A percentile compares a stretch with the other conserved stretches of the same genome.
Evolutionary conservation across 257 asterid species (phyloP).

Genomic region (Schizonepeta tenuifolia): DNA sequence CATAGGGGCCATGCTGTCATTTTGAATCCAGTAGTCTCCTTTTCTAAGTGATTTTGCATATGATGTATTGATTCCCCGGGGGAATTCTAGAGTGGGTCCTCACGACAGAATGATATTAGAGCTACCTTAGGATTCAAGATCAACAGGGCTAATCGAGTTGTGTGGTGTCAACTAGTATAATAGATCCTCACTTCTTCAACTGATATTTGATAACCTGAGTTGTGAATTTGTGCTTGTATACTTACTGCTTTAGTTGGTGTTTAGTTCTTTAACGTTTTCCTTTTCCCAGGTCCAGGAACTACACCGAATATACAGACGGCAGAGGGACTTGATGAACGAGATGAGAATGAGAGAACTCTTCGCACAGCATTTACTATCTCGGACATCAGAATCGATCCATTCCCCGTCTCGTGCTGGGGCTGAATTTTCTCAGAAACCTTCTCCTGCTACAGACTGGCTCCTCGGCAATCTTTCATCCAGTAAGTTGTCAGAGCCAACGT

Average conservation of each 20-base stretch:
- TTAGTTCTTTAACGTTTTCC: conserved; percentile 7
- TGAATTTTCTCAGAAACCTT: conserved; percentile 40
- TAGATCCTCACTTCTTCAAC: not conserved
- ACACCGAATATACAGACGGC: conserved; percentile 68
- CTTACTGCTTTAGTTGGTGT: not conserved
- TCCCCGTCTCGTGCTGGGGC: conserved; percentile 34
- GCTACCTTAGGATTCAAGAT: not conserved
- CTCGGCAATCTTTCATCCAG: conserved; percentile 30
- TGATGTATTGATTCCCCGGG: not conserved
- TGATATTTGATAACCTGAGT: not conserved
- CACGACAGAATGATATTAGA: not conserved
- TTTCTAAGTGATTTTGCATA: not conserved
- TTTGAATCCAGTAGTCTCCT: not conserved
- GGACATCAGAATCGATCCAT: conserved; percentile 40
- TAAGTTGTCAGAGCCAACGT: conserved; percentile 32
- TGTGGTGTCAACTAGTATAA: not conserved
- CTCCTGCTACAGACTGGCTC: conserved; percentile 43
- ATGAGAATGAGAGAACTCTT: conserved; percentile 43
- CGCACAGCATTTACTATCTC: conserved; percentile 36
- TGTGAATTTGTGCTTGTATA: conserved; percentile 1
- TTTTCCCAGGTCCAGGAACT: conserved; percentile 70
- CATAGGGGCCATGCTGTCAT: not conserved
- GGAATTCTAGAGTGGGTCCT: not conserved
- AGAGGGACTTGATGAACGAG: conserved; percentile 69
- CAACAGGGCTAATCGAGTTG: no score